Evolutionary conservation across 2,329 filamentous ascomycete species (phyloP).

Genomic region (Aureobasidium pullulans): DNA sequence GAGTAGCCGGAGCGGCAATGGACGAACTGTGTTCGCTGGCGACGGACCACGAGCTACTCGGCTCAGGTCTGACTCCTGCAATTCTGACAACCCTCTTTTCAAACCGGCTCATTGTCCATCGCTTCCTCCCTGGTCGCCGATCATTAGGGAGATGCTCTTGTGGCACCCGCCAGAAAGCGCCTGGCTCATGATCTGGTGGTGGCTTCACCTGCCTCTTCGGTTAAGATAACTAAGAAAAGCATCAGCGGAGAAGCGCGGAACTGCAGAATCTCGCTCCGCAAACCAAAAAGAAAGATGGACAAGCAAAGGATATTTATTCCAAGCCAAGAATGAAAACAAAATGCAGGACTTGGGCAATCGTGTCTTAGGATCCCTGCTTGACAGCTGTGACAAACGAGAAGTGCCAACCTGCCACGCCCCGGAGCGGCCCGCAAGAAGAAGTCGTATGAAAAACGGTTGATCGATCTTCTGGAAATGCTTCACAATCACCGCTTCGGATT

Average conservation of each 20-base stretch:
- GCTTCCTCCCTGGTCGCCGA: neutral
- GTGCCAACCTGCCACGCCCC: constrained; percentile 15
- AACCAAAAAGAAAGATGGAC: neutral
- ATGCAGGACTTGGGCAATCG: neutral
- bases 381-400: constrained; percentile 11
- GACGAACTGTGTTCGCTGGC: constrained; percentile 7
- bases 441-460: constrained; percentile 13
- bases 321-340: constrained; percentile 1
- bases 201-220: constrained; percentile 8
- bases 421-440: constrained; percentile 15
- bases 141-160: constrained; percentile 8
- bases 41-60: neutral
- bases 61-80: constrained; percentile 7
- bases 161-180: constrained; percentile 8
- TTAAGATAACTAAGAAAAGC: constrained; percentile 5
- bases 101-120: neutral
- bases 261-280: neutral
- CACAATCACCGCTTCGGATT: constrained; percentile 4
- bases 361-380: constrained; percentile 9
- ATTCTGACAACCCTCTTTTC: constrained; percentile 7
- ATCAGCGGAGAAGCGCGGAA: constrained; percentile 3
- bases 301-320: neutral
- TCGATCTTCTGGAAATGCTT: constrained; percentile 16
- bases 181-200: neutral
- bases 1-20: constrained; percentile 2